A percentile compares a stretch with the other conserved stretches of the same genome.
Conservation (phyloP, 495 filamentous ascomycete species). For the Cenococcum geophilum region DNA sequence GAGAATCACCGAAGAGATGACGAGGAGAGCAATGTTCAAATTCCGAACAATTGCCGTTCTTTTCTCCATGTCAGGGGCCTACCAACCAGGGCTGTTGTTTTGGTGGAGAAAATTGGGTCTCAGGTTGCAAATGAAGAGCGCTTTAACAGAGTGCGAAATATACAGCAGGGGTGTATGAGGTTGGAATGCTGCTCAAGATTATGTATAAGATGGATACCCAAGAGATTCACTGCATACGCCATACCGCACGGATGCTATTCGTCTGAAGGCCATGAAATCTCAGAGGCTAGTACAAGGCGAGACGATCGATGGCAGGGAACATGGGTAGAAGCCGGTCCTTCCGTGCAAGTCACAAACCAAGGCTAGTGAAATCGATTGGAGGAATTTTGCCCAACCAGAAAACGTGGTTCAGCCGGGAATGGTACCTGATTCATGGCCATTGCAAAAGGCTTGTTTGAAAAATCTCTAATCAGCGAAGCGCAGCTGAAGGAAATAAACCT, state of each 20-base stretch:
- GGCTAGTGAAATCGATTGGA: not conserved
- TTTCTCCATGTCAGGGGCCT: not conserved
- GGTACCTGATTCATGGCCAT: not conserved
- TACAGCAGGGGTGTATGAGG: not conserved
- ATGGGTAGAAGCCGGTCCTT: not conserved
- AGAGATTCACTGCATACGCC: not conserved
- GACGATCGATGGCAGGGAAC: not conserved
- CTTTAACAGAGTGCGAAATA: not conserved
- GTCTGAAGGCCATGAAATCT: not conserved
- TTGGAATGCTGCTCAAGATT: not conserved
- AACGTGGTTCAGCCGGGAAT: not conserved
- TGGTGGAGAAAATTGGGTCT: not conserved
- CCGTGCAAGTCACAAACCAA: not conserved
- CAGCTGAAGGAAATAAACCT: not conserved
- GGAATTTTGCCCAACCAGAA: not conserved
- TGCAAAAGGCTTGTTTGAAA: not conserved
- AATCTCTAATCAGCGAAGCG: not conserved
- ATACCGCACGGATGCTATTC: not conserved
- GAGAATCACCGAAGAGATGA: not conserved
- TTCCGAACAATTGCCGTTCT: not conserved
- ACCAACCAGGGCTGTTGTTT: not conserved
- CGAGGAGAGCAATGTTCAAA: conserved; percentile 1
- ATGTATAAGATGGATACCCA: not conserved
- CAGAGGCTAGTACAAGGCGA: not conserved
- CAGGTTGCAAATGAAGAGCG: not conserved